Evolutionary conservation across 2,329 filamentous ascomycete genomes (phyloP).

Genomic region (Neonectria faginata): DNA sequence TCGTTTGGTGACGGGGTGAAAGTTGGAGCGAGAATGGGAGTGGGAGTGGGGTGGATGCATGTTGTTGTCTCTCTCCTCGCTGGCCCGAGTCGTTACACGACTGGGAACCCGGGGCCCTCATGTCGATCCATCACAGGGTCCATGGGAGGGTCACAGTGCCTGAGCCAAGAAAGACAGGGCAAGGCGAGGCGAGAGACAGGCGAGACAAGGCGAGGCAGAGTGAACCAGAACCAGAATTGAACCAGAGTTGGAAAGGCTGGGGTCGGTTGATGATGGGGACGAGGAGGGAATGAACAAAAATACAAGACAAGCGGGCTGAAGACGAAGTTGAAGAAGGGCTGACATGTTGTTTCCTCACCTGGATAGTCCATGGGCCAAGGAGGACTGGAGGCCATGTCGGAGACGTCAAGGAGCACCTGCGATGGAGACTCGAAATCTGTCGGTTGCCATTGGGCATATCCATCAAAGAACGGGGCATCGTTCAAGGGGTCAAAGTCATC

Average conservation of each 20-base stretch:
- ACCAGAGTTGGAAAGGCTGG: background rate
- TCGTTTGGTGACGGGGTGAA: slow-evolving; percentile 32
- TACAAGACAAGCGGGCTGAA: background rate
- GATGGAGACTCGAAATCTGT: slow-evolving; percentile 38
- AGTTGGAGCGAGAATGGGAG: slow-evolving; percentile 35
- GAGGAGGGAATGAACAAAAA: background rate
- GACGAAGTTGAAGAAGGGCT: slow-evolving; percentile 15
- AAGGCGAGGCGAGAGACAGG: background rate
- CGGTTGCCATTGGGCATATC: slow-evolving; percentile 30
- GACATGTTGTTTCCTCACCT: slow-evolving; percentile 41
- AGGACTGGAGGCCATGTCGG: slow-evolving; percentile 32
- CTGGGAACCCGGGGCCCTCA: slow-evolving; percentile 35
- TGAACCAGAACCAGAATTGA: background rate
- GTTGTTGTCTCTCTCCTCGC: slow-evolving; percentile 43
- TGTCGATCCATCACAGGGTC: slow-evolving; percentile 34
- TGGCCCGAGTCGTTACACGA: slow-evolving; percentile 31
- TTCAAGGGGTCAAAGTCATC: slow-evolving; percentile 28
- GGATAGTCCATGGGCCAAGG: slow-evolving; percentile 35
- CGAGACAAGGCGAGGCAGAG: background rate
- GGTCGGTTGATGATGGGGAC: background rate
- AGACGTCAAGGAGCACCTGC: slow-evolving; percentile 36
- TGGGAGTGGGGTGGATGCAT: slow-evolving; percentile 38
- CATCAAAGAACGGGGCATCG: slow-evolving; percentile 36
- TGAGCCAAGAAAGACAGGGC: slow-evolving; percentile 12
- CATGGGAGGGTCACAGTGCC: slow-evolving; percentile 26